Percentiles rank a stretch among this genome's conserved stretches.
Conservation (phyloP, 1,139 yeast species). For the Yamadazyma sp. region DNA sequence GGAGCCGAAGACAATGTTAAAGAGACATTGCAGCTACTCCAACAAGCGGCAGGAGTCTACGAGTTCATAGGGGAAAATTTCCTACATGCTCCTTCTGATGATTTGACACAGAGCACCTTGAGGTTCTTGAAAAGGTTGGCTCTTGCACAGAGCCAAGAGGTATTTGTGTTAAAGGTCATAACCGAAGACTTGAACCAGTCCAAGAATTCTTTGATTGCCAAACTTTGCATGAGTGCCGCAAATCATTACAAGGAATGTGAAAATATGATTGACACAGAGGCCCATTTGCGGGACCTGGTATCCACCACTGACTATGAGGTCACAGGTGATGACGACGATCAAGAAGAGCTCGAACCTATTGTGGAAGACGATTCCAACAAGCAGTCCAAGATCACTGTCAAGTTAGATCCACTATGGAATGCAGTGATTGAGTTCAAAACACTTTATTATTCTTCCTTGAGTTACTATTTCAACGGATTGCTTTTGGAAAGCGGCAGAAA, state of each 20-base stretch:
- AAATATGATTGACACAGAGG: constrained; percentile 25
- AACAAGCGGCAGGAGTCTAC: constrained; percentile 79
- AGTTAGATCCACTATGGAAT: constrained; percentile 49
- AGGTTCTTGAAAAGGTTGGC: constrained; percentile 62
- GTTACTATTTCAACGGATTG: constrained; percentile 55
- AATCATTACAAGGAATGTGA: constrained; percentile 54
- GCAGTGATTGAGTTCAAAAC: constrained; percentile 48
- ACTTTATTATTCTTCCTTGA: constrained; percentile 41
- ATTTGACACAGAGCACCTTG: constrained; percentile 69
- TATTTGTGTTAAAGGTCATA: constrained; percentile 66
- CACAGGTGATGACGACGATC: constrained; percentile 20
- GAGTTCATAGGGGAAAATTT: constrained; percentile 77
- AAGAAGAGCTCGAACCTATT: constrained; percentile 19
- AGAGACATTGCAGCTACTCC: constrained; percentile 59
- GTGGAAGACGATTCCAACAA: constrained; percentile 13
- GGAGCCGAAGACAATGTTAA: constrained; percentile 43
- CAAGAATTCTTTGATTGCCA: constrained; percentile 70
- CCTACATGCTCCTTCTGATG: constrained; percentile 85
- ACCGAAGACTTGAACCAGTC: constrained; percentile 45
- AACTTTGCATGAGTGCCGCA: constrained; percentile 65
- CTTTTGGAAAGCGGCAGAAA: constrained; percentile 50
- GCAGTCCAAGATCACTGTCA: constrained; percentile 44
- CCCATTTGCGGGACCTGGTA: constrained; percentile 10
- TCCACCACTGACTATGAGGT: constrained; percentile 20
- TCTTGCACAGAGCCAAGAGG: constrained; percentile 89